Evolutionary conservation across 805 yeast genomes (phyloP).

Genomic region (Wickerhamiella bombiphila): DNA sequence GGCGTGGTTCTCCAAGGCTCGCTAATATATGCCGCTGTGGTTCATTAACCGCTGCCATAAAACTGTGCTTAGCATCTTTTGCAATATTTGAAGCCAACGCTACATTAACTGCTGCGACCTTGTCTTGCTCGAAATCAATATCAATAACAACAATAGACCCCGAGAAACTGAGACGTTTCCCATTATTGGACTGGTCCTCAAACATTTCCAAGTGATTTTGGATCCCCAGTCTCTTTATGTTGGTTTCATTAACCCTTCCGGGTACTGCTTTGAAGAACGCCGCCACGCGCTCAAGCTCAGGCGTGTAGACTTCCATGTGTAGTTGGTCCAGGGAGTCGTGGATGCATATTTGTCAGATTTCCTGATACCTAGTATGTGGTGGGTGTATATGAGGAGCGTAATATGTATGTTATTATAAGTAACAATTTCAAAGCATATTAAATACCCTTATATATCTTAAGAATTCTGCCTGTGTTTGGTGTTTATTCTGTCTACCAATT

Average conservation of each 20-base stretch:
- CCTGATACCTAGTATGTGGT: no score
- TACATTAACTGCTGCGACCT: constrained; percentile 17
- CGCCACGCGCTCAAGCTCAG: constrained; percentile 17
- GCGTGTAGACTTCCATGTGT: constrained; percentile 14
- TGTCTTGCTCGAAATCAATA: constrained; percentile 14
- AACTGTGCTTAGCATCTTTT: constrained; percentile 14
- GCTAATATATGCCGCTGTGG: constrained; percentile 19
- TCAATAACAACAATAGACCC: constrained; percentile 28
- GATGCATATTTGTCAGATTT: background rate
- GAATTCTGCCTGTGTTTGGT: no score
- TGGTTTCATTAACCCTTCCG: constrained; percentile 23
- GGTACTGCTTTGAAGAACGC: constrained; percentile 22
- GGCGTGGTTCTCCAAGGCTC: constrained; percentile 21
- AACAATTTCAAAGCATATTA: no score
- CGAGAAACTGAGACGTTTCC: constrained; percentile 25
- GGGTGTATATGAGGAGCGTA: no score
- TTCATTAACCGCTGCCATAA: constrained; percentile 16
- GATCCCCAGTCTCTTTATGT: constrained; percentile 23
- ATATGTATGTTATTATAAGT: no score
- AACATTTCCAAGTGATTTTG: constrained; percentile 25
- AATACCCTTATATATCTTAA: no score
- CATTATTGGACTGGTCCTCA: constrained; percentile 11
- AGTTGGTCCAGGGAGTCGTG: background rate
- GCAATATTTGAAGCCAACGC: constrained; percentile 19
- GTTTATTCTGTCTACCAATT: no score